These are phyloP conservation scores for Debaryomyces castellii DNA, from an alignment of 805 yeast genomes.

Conservation along the genomic window DNA sequence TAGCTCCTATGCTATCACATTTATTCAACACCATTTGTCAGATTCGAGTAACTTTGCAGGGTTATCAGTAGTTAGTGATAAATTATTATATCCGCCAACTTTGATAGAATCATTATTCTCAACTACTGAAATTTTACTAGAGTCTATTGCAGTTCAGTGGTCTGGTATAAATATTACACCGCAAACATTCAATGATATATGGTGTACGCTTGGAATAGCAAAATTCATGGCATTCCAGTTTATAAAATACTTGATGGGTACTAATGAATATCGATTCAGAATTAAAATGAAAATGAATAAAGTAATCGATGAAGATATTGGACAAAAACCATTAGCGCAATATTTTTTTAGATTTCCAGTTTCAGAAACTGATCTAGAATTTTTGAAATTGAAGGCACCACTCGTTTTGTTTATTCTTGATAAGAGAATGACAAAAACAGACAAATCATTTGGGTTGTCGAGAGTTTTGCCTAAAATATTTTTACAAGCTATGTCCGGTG, in stretches of 20 bases:
- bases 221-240: slow-evolving; percentile 79
- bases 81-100: slow-evolving; percentile 67
- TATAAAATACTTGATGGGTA: slow-evolving; percentile 70
- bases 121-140: slow-evolving; percentile 65
- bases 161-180: slow-evolving; percentile 91
- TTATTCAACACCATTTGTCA: slow-evolving; percentile 57
- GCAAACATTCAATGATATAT: slow-evolving; percentile 69
- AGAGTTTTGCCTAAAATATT: slow-evolving; percentile 90
- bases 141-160: slow-evolving; percentile 85
- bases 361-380: slow-evolving; percentile 57
- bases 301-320: slow-evolving; percentile 73
- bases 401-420: slow-evolving; percentile 81
- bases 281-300: slow-evolving; percentile 63
- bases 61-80: slow-evolving; percentile 58
- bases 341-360: slow-evolving; percentile 70
- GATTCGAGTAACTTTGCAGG: slow-evolving; percentile 70
- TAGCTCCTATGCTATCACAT: slow-evolving; percentile 73
- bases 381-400: slow-evolving; percentile 80
- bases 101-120: slow-evolving; percentile 76
- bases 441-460: slow-evolving; percentile 86
- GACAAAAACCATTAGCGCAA: slow-evolving; percentile 75
- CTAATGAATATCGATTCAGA: slow-evolving; percentile 74
- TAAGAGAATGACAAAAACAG: slow-evolving; percentile 92
- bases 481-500: slow-evolving; percentile 94
- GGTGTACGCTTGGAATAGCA: slow-evolving; percentile 88